phyloP scores from a whole-genome alignment of 179 eudicot genomes.

The Beta macrorhiza region DNA sequence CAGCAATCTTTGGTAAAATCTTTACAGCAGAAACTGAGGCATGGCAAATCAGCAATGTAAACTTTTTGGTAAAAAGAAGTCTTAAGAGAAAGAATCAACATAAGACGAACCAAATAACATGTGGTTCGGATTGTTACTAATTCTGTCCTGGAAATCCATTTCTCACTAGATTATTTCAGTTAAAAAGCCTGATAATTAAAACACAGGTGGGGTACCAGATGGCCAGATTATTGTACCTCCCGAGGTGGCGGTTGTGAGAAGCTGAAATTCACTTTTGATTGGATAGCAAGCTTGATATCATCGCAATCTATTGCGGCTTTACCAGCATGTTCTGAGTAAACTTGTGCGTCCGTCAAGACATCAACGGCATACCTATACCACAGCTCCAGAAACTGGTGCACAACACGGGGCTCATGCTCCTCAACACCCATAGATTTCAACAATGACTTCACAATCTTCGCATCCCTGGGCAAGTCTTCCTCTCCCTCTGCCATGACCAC shows the following conservation, averaged over 20 bases:
- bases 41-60: not conserved
- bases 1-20: not conserved
- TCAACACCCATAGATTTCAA: constrained; percentile 93
- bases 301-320: constrained; percentile 70
- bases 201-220: not conserved
- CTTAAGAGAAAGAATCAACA: too few relatives aligned
- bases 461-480: constrained; percentile 86
- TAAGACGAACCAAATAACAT: not conserved
- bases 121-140: not conserved
- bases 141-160: not conserved
- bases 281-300: constrained; percentile 89
- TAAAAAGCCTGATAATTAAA: not conserved
- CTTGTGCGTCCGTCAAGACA: constrained; percentile 86
- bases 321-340: constrained; percentile 90
- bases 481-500: constrained; percentile 71
- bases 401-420: constrained; percentile 83
- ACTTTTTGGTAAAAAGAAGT: too few relatives aligned
- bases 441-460: constrained; percentile 74
- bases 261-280: constrained; percentile 80
- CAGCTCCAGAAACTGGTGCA: constrained; percentile 82
- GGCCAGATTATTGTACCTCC: constrained; percentile 48
- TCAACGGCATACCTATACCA: constrained; percentile 90
- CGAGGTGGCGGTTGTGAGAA: constrained; percentile 98
- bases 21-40: not conserved
- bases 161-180: not conserved